Evolutionary conservation across 768 basidiomycete genomes (phyloP).

Genomic region (Daedaleopsis nitida): DNA sequence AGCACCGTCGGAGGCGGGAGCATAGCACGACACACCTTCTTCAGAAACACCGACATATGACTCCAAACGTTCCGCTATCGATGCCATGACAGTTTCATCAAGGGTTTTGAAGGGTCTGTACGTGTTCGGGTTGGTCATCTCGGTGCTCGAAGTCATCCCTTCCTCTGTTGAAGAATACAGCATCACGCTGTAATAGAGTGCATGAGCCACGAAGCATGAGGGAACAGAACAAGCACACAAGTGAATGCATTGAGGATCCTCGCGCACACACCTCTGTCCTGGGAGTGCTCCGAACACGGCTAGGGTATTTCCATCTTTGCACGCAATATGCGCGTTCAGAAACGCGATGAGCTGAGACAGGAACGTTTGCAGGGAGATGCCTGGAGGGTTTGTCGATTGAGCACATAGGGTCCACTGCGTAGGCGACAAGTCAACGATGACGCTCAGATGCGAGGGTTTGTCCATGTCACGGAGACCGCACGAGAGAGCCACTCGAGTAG

Average conservation of each 20-base stretch:
- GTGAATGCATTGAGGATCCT: not conserved
- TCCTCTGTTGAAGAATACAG: constrained; percentile 73
- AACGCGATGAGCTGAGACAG: constrained; percentile 87
- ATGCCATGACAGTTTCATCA: constrained; percentile 62
- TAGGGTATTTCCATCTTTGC: constrained; percentile 88
- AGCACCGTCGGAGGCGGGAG: not conserved
- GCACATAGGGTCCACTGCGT: constrained; percentile 73
- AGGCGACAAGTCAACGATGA: constrained; percentile 85
- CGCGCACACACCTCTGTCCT: constrained; percentile 62
- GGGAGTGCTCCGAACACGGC: constrained; percentile 91
- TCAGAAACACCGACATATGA: constrained; percentile 48
- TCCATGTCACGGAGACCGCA: constrained; percentile 37
- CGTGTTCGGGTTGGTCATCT: constrained; percentile 67
- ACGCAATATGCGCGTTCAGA: constrained; percentile 90
- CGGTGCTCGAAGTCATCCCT: constrained; percentile 36
- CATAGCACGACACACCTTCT: constrained; percentile 44
- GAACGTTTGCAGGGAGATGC: constrained; percentile 67
- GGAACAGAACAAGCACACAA: not conserved
- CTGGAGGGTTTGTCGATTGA: constrained; percentile 50
- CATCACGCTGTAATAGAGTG: constrained; percentile 52
- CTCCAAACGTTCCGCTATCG: constrained; percentile 65
- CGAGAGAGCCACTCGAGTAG: not conserved
- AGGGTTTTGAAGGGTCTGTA: constrained; percentile 85
- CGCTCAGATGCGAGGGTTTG: constrained; percentile 66
- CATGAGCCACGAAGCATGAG: not conserved